Evolutionary conservation across 108 stramenopile species (phyloP).

Genomic region (Seminavis robusta): DNA sequence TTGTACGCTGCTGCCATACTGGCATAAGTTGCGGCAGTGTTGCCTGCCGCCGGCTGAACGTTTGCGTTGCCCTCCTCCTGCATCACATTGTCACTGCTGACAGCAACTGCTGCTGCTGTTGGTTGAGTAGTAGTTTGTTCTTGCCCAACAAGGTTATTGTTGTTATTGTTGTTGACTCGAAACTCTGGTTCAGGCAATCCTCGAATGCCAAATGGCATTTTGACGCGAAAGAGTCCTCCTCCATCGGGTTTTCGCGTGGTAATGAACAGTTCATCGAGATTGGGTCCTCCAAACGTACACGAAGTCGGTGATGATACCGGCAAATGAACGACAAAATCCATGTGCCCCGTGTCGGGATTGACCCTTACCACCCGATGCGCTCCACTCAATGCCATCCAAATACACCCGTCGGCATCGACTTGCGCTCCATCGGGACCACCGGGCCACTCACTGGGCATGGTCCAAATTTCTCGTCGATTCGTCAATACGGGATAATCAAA

Average conservation of each 20-base stretch:
- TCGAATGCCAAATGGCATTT: constrained; percentile 54
- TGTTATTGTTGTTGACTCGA: too few relatives aligned
- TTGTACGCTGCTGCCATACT: too few relatives aligned
- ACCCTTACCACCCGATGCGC: constrained; percentile 46
- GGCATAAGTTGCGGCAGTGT: too few relatives aligned
- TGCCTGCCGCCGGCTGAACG: too few relatives aligned
- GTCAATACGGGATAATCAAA: constrained; percentile 57
- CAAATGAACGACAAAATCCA: constrained; percentile 48
- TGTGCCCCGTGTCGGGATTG: constrained; percentile 30
- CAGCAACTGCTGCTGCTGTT: too few relatives aligned
- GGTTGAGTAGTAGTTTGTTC: too few relatives aligned
- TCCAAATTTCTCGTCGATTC: constrained; percentile 51
- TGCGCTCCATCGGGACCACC: constrained; percentile 70
- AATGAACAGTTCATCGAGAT: constrained; percentile 65
- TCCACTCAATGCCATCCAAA: constrained; percentile 69
- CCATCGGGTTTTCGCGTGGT: constrained; percentile 68
- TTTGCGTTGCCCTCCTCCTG: too few relatives aligned
- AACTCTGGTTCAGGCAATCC: constrained; percentile 74
- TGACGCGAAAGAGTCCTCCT: constrained; percentile 58
- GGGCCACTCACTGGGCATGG: constrained; percentile 39
- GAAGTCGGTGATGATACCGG: constrained; percentile 54
- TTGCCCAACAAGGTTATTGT: too few relatives aligned
- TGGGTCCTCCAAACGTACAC: constrained; percentile 55
- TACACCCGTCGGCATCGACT: constrained; percentile 49
- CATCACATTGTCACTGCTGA: too few relatives aligned